A percentile compares a stretch with the other conserved stretches of the same genome.
Evolutionary conservation across 148 eudicot genomes (phyloP).

Genomic region (Camellia lanceoleosa): DNA sequence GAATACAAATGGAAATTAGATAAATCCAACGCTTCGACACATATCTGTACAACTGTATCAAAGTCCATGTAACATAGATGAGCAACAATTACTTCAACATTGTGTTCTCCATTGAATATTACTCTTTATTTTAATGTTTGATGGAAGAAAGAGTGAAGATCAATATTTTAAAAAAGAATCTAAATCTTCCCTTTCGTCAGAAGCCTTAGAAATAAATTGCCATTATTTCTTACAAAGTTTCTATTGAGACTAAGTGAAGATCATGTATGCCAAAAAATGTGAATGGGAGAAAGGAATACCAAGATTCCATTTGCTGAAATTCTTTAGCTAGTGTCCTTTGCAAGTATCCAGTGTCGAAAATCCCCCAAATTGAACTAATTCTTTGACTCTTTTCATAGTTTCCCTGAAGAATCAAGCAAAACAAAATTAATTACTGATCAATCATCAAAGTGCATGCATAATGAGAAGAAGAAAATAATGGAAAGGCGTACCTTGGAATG

Average conservation of each 20-base stretch:
- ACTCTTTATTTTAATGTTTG: neutral
- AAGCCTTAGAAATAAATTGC: neutral
- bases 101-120: neutral
- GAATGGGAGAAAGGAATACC: constrained; percentile 41
- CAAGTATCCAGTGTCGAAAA: constrained; percentile 67
- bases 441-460: neutral
- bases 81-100: neutral
- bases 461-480: neutral
- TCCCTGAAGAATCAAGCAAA: constrained; percentile 35
- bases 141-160: neutral
- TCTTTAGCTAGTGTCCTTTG: constrained; percentile 78
- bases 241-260: neutral
- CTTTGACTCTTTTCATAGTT: constrained; percentile 55
- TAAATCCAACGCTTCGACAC: too few relatives aligned
- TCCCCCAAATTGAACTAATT: constrained; percentile 79
- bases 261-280: neutral
- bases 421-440: neutral
- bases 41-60: too few relatives aligned
- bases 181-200: neutral
- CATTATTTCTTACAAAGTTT: neutral
- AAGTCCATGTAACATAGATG: neutral
- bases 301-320: constrained; percentile 75
- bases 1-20: too few relatives aligned
- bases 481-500: too few relatives aligned
- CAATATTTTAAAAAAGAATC: neutral